phyloP scores from a whole-genome alignment of 2,329 filamentous ascomycete genomes.

The Aquanectria penicillioides region DNA sequence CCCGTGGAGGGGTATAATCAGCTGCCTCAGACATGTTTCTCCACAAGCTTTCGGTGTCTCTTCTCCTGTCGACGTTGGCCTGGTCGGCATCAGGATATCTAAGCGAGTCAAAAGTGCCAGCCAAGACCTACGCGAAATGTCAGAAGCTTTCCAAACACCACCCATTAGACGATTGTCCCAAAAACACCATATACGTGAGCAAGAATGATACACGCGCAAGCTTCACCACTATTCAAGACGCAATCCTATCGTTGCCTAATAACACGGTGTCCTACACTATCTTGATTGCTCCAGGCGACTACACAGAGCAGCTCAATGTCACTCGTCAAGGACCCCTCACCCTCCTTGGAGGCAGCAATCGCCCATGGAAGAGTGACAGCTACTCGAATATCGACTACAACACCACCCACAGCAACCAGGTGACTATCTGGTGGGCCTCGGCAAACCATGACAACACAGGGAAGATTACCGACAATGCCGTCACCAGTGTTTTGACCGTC shows the following conservation, averaged over 20 bases:
- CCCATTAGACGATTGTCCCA: conserved; percentile 48
- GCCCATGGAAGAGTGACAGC: conserved; percentile 44
- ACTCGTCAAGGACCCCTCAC: conserved; percentile 70
- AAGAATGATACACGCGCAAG: conserved; percentile 45
- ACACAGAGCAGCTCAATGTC: conserved; percentile 73
- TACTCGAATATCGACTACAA: conserved; percentile 58
- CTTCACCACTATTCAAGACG: conserved; percentile 52
- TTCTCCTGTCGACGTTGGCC: background rate
- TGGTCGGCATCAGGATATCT: conserved; percentile 5
- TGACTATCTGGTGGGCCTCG: conserved; percentile 67
- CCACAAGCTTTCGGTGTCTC: background rate
- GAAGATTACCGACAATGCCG: conserved; percentile 66
- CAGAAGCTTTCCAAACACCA: conserved; percentile 24
- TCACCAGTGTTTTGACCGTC: conserved; percentile 69
- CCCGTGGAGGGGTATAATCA: no score
- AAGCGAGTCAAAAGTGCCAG: conserved; percentile 14
- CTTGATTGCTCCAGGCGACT: conserved; percentile 68
- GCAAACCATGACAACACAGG: conserved; percentile 56
- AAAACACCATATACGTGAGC: conserved; percentile 54
- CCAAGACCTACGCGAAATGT: conserved; percentile 33
- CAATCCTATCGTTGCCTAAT: conserved; percentile 52
- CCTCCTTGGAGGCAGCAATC: conserved; percentile 66
- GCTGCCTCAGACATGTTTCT: conserved; percentile 11
- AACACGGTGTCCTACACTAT: conserved; percentile 50
- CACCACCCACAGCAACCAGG: conserved; percentile 51